Evolutionary conservation across 345 rosid species (phyloP).

Genomic region (Moricandia arvensis): DNA sequence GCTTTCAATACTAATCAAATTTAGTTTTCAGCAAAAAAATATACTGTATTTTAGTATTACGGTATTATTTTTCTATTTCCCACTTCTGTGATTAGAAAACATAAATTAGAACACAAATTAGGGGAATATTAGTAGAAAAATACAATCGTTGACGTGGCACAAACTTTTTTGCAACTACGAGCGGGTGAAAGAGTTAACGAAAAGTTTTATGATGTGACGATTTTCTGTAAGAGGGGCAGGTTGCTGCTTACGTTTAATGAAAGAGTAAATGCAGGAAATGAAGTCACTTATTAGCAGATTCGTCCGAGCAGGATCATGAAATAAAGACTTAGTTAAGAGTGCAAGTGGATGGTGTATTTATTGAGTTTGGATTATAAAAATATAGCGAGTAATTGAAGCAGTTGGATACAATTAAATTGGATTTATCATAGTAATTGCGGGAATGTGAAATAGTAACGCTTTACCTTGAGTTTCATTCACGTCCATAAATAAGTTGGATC

Average conservation of each 20-base stretch:
- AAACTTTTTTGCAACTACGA: neutral
- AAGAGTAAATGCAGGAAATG: neutral
- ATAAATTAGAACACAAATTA: neutral
- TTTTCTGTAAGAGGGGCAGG: neutral
- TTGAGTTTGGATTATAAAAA: neutral
- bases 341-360: neutral
- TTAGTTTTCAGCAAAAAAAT: neutral
- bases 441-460: no score
- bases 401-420: neutral
- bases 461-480: no score
- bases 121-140: neutral
- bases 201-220: neutral
- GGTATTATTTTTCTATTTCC: neutral
- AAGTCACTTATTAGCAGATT: neutral
- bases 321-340: neutral
- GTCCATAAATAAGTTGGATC: no score
- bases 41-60: neutral
- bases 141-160: neutral
- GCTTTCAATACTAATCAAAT: constrained; percentile 8
- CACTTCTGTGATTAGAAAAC: constrained; percentile 7
- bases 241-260: neutral
- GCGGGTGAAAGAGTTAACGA: neutral
- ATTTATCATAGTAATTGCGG: neutral
- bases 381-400: neutral
- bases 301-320: neutral